Percentiles rank a stretch among this genome's conserved stretches.
Conservation (phyloP, 1,139 yeast species). For the Hyphopichia buzzinii region DNA sequence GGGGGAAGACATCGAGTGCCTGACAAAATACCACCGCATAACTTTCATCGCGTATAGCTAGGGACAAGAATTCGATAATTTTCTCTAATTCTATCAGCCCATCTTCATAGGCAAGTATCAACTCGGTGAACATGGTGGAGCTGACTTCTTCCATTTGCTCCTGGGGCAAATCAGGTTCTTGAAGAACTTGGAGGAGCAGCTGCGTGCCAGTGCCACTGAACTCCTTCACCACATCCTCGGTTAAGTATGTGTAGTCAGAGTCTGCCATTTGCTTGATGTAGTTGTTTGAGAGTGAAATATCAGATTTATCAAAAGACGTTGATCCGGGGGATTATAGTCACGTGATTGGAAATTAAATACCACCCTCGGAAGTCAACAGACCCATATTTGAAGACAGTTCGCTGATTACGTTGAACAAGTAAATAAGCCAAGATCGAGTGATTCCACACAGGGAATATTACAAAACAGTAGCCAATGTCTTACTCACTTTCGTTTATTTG, state of each 20-base stretch:
- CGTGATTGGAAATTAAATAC: no score
- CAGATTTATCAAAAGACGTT: not conserved
- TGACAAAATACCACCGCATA: constrained; percentile 43
- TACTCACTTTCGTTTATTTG: no score
- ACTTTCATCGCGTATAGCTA: constrained; percentile 31
- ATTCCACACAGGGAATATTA: no score
- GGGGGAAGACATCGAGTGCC: constrained; percentile 45
- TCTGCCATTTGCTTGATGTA: no score
- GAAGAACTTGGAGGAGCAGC: constrained; percentile 27
- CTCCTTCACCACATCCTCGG: constrained; percentile 26
- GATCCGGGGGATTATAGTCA: not conserved
- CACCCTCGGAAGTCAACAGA: no score
- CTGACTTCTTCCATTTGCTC: constrained; percentile 11
- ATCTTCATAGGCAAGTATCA: constrained; percentile 31
- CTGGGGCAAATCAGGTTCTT: constrained; percentile 17
- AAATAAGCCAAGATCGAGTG: no score
- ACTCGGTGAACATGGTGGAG: constrained; percentile 34
- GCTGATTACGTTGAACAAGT: no score
- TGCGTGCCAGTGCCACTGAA: constrained; percentile 30
- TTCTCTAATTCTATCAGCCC: constrained; percentile 20
- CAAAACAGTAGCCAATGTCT: no score
- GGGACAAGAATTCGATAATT: constrained; percentile 25
- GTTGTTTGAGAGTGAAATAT: no score
- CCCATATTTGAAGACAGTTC: no score
- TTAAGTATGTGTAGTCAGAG: constrained; percentile 20